Evolutionary conservation across 495 filamentous ascomycete species (phyloP), one percentile per base, ranked within the genome.

Genomic region (Lophiostoma macrostomum): DNA sequence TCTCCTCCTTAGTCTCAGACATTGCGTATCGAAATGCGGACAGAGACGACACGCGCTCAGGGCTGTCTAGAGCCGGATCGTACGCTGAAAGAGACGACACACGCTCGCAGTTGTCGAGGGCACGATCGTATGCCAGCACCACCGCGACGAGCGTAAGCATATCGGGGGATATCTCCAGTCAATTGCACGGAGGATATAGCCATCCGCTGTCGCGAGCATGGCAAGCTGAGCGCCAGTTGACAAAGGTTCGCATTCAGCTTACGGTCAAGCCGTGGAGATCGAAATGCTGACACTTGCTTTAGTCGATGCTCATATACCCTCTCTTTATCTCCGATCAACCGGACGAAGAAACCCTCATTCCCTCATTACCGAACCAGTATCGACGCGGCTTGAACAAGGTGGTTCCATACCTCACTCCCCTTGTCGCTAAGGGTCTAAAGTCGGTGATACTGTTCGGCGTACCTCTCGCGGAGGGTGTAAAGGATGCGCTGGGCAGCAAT

Each of bases 301-400:
- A 95, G 91, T 90, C 90, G 27, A 97, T 97, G 91, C 81, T 98
- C 60, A 95, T 98, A 44, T 96, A 94, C 69, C 93, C 93, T 2
- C 79, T 98, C 35, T 98, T 98, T 74, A 85, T 98, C 58, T 93
- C 93, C 51, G 93, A 97, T 70, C 81, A 87, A 48, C 85, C 88
- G 13, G 87, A 98, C 63, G 91, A 97, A 73, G 89, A 95, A 71
- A 87, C 83, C 3, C 79, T 87, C 8, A 91, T 98, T 39, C 83
- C 90, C 32, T 95, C 90, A 31, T 79, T 98, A 2, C 93, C 93
- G 10, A 84, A 85, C 62, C 91, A 96, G 71, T 71, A 82, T 70
- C 90, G 91, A 48, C 83, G 87, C 46, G 91, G 94, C 38, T 60
- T 97, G 64, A 95, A 95, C 70, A 88, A 82, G 50, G 63, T 97